A percentile compares a stretch with the other conserved stretches of the same genome.
Conservation (phyloP, 208 protist species). For the Naegleria lovaniensis region DNA sequence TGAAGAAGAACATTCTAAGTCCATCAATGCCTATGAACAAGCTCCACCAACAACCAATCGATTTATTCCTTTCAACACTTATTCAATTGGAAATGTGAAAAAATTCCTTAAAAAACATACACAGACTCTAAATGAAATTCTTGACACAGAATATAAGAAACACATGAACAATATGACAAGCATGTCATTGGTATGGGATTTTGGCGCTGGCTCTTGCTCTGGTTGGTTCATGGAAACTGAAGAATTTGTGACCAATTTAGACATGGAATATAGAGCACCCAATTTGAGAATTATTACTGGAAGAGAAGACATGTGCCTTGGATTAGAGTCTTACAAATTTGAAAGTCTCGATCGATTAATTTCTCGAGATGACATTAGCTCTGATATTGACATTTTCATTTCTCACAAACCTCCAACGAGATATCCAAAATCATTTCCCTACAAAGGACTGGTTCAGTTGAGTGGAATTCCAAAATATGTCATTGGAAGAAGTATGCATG, state of each 20-base stretch:
- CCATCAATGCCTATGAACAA: background rate
- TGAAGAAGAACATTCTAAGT: background rate
- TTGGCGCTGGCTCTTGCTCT: background rate
- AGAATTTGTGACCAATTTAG: background rate
- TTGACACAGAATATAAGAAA: background rate
- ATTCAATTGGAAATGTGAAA: background rate
- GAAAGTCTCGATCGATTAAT: background rate
- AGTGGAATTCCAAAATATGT: slow-evolving; percentile 22
- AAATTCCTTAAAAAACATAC: background rate
- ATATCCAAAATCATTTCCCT: slow-evolving; percentile 12
- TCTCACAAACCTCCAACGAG: slow-evolving; percentile 16
- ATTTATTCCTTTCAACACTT: background rate
- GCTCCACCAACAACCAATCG: background rate
- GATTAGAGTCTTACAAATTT: background rate
- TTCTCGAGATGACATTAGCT: background rate
- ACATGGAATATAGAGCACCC: background rate
- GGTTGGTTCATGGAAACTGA: slow-evolving; percentile 10
- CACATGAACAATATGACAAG: background rate
- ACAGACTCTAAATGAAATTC: background rate
- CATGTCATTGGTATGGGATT: background rate
- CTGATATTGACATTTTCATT: background rate
- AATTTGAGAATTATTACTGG: background rate
- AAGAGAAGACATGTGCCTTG: slow-evolving; percentile 5
- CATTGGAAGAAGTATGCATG: slow-evolving; percentile 40
- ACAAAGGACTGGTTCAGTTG: background rate